These are phyloP conservation scores for Fusarium irregulare DNA, from an alignment of 2,329 filamentous ascomycete genomes.

Conservation along the genomic window DNA sequence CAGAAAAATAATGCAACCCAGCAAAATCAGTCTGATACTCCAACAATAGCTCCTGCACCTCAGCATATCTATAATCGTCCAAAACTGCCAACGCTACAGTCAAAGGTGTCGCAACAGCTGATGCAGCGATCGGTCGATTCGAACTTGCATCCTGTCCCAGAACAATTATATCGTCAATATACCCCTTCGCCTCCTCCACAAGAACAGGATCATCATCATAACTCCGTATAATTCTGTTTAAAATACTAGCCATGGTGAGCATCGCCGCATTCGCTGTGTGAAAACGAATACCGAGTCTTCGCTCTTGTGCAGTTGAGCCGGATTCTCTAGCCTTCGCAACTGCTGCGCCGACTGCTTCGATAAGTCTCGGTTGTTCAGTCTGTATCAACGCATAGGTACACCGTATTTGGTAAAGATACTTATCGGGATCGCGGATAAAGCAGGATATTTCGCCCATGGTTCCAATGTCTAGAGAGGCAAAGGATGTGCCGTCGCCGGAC, in stretches of 20 bases:
- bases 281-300: constrained; percentile 1
- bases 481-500: background rate
- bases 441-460: constrained; percentile 1
- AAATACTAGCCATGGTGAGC: background rate
- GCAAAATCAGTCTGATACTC: constrained; percentile 16
- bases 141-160: background rate
- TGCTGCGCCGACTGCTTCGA: background rate
- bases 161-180: background rate
- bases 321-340: background rate
- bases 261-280: constrained; percentile 2
- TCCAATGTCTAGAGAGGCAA: background rate
- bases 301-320: background rate
- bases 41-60: background rate
- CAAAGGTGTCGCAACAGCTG: background rate
- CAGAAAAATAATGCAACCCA: background rate
- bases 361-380: background rate
- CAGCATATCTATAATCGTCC: background rate
- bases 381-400: background rate
- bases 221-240: constrained; percentile 2
- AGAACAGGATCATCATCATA: constrained; percentile 3
- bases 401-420: constrained; percentile 14
- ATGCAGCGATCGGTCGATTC: constrained; percentile 14
- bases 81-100: background rate
- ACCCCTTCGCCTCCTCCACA: background rate
- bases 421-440: background rate